These are phyloP conservation scores for Waltiozyma sp. DNA, from an alignment of 1,139 yeast genomes.

Conservation along the genomic window DNA sequence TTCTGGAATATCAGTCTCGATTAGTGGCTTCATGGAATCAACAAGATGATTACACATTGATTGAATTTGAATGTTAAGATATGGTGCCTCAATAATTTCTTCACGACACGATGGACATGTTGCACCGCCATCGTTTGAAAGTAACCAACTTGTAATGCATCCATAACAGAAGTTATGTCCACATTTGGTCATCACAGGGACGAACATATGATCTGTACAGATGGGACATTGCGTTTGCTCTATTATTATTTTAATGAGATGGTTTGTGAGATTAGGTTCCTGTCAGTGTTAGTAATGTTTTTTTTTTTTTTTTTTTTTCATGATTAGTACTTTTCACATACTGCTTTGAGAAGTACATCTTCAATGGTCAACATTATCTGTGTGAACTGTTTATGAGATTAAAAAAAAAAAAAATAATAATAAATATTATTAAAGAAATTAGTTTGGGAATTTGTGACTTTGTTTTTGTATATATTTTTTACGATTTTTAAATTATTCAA, in stretches of 20 bases:
- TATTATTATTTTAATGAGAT: slow-evolving; percentile 7
- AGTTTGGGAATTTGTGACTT: no score
- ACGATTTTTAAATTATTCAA: no score
- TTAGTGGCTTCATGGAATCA: slow-evolving; percentile 24
- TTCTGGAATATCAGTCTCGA: slow-evolving; percentile 16
- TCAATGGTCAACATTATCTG: slow-evolving; percentile 7
- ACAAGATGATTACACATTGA: slow-evolving; percentile 6
- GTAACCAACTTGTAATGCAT: slow-evolving; percentile 43
- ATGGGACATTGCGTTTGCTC: slow-evolving; percentile 21
- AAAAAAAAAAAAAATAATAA: no score
- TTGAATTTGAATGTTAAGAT: slow-evolving; percentile 30
- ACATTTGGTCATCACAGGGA: slow-evolving; percentile 24
- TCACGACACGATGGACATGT: slow-evolving; percentile 50
- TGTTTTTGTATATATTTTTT: no score
- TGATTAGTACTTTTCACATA: slow-evolving; percentile 3
- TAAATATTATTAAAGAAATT: no score
- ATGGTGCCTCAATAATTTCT: slow-evolving; percentile 32
- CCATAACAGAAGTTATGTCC: slow-evolving; percentile 28
- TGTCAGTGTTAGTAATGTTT: slow-evolving; percentile 9
- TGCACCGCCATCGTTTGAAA: slow-evolving; percentile 22
- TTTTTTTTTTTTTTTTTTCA: no score
- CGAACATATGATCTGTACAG: slow-evolving; percentile 25
- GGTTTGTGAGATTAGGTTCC: slow-evolving; percentile 8
- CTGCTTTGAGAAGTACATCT: slow-evolving; percentile 9
- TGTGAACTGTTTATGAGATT: neutral